Evolutionary conservation across 768 basidiomycete species (phyloP), one percentile per base, ranked within the genome.

Genomic region (Leccinellum luteum): DNA sequence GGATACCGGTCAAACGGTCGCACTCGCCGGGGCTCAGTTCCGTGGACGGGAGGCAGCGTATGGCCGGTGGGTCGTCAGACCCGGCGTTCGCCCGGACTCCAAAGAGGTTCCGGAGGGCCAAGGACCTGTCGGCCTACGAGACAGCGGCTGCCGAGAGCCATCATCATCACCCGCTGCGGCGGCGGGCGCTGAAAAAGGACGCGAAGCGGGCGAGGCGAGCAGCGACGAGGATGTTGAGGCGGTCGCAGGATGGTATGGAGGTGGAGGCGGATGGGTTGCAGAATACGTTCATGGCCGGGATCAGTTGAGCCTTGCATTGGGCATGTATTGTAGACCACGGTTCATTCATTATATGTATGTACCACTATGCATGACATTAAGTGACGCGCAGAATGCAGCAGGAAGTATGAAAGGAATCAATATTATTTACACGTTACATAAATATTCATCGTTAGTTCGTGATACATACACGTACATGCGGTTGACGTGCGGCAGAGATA

Each of bases 131-230:
- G 8, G 71, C 74, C 7, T 84, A 85, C 60, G 79, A 88, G 56
- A 76, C 77, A 6, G 77, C 71, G 1, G 78, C 80, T 4, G 79
- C 78, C 13, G 66, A 68, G 57, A 62, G 59, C 23, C 64, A 41
- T n/a, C 38, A 41, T 10, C 17, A 41, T 0, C 35, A 66, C 3
- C 86, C 88, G 14, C 61, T 90, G 59, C 83, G 77, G 55, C 73
- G 87, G 59, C 79, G 76, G 64, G 73, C 77, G 61, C 62, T 89
- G 64, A 90, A 89, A 74, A 79, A 74, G 66, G 86, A 85, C 47
- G 80, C 82, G 49, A 90, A 89, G 75, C 75, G 76, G 62, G 82
- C 80, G 35, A 76, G 83, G 64, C 84, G 83, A 67, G 79, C 80
- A 5, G 79, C 77, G 41, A 76, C 75, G 34, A 41, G n/a, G 38